Evolutionary conservation across 306 rosid genomes (phyloP), one percentile per base, ranked within the genome.

Genomic region (Casuarina equisetifolia): DNA sequence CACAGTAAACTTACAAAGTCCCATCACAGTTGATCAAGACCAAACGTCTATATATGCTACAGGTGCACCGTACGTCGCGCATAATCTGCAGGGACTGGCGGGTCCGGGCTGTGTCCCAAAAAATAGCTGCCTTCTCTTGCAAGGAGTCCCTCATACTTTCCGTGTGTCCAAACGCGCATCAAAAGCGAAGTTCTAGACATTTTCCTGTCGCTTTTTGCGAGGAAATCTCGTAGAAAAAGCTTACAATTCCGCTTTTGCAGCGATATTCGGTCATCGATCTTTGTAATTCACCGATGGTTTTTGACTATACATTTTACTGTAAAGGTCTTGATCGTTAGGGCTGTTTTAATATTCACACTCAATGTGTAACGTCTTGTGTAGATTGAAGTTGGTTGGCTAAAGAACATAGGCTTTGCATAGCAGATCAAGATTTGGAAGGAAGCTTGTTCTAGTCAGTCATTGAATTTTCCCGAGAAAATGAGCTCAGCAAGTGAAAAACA

Each of bases 401-500:
- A 63, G 36, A 58, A n/a, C 78, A 69, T 38, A 32, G 48, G 73
- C 35, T 69, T 44, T 25, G 4, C 17, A 25, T n/a, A 20, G 17
- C 15, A 43, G 73, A 69, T 43, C 44, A 46, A 69, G 39, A 69
- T 69, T 81, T 78, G n/a, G n/a, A 19, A 44, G 25, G 6, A 52
- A 78, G 45, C 20, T 38, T 15, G 9, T 58, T 58, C 9, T 25
- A 38, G 25, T 58, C 35, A 58, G 25, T 19, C 32, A n/a, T 81
- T 74, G 10, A 59, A 63, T 77, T 79, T 77, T 84, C 74, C 75
- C 38, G 69, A 69, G 81, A 82, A 82, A 78, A 84, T 83, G 87
- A 70, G 76, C 70, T 46, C 50, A 20, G 78, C 72, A 36, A 53
- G 20, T 76, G 73, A 43, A 70, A 53, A 45, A 16, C 36, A 57